These are phyloP conservation scores for Saccharomycopsis vini DNA, from an alignment of 805 yeast species.

Conservation along the genomic window DNA sequence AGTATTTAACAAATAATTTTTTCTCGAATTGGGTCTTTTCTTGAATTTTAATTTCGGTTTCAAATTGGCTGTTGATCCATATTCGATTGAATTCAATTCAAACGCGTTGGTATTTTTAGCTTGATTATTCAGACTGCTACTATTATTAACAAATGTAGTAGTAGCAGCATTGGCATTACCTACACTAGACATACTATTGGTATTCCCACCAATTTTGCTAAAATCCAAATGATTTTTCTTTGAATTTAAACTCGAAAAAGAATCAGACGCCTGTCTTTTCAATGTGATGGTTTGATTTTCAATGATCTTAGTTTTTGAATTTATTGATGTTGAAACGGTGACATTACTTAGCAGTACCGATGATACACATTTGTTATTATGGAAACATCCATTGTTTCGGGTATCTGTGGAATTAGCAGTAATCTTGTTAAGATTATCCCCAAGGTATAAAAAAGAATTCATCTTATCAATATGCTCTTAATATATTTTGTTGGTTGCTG, in stretches of 20 bases:
- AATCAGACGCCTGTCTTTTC: conserved; percentile 15
- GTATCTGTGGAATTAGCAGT: not conserved
- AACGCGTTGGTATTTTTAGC: not conserved
- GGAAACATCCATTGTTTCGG: no score
- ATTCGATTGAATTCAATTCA: conserved; percentile 7
- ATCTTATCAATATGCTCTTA: no score
- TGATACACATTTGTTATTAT: conserved; percentile 10
- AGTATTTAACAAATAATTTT: conserved; percentile 6
- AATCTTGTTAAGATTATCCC: not conserved
- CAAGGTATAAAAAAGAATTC: conserved; percentile 3
- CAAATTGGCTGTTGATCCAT: not conserved
- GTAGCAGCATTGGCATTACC: not conserved
- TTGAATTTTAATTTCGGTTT: not conserved
- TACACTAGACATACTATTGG: not conserved
- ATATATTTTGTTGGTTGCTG: no score
- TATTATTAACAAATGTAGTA: not conserved
- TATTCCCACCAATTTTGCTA: not conserved
- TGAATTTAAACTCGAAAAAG: conserved; percentile 1
- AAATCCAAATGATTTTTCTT: conserved; percentile 4
- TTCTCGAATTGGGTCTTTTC: not conserved
- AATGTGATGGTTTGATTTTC: conserved; percentile 19
- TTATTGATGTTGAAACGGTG: conserved; percentile 18
- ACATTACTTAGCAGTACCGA: conserved; percentile 17
- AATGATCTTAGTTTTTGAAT: conserved; percentile 18
- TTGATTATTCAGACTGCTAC: not conserved